These are phyloP conservation scores for Pulveroboletus sp. DNA, from an alignment of 768 basidiomycete genomes.

Conservation along the genomic window DNA sequence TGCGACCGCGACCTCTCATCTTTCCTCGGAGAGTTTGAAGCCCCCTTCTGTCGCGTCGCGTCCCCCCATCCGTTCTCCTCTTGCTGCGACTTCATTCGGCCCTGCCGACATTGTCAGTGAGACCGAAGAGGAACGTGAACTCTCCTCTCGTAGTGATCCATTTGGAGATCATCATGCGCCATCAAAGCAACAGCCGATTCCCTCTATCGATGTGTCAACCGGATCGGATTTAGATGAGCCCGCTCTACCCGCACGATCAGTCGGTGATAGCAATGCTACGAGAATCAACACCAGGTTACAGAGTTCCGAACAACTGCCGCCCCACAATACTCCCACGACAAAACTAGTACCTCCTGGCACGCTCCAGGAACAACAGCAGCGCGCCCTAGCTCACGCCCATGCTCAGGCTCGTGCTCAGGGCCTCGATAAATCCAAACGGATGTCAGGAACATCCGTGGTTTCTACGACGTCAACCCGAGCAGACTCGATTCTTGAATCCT, in stretches of 20 bases:
- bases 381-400: slow-evolving; percentile 57
- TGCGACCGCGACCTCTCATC: slow-evolving; percentile 25
- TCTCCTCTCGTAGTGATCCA: slow-evolving; percentile 41
- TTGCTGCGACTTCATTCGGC: slow-evolving; percentile 68
- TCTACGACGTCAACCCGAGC: slow-evolving; percentile 68
- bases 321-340: slow-evolving; percentile 59
- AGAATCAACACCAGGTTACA: slow-evolving; percentile 59
- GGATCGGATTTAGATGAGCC: slow-evolving; percentile 38
- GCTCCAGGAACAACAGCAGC: slow-evolving; percentile 65
- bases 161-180: slow-evolving; percentile 55
- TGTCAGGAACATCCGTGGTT: slow-evolving; percentile 62
- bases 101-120: slow-evolving; percentile 61
- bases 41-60: slow-evolving; percentile 35
- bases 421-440: slow-evolving; percentile 41
- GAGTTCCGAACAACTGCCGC: slow-evolving; percentile 38
- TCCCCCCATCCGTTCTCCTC: slow-evolving; percentile 55
- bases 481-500: slow-evolving; percentile 81
- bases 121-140: slow-evolving; percentile 30
- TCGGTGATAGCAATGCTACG: slow-evolving; percentile 60
- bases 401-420: slow-evolving; percentile 55
- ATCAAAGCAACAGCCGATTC: slow-evolving; percentile 9
- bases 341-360: slow-evolving; percentile 43
- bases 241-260: slow-evolving; percentile 45
- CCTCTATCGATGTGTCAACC: slow-evolving; percentile 22
- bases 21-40: slow-evolving; percentile 37